A percentile compares a stretch with the other conserved stretches of the same genome.
phyloP scores from a whole-genome alignment of 768 basidiomycete species.

The Russula lepida region DNA sequence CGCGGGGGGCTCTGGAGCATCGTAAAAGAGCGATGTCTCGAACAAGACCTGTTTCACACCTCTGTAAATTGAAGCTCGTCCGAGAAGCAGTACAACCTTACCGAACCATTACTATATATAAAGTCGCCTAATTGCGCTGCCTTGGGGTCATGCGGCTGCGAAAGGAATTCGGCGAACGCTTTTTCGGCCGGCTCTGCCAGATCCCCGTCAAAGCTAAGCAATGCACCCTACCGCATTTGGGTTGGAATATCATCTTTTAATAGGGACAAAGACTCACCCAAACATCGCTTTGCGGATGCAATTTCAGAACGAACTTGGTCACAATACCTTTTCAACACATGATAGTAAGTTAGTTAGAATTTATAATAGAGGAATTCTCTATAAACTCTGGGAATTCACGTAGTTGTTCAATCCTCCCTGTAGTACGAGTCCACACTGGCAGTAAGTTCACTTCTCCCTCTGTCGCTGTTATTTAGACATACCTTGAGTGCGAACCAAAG shows the following conservation, averaged over 20 bases:
- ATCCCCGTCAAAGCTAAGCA: neutral
- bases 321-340: slow-evolving; percentile 6
- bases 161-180: neutral
- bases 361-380: too few species aligned
- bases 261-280: slow-evolving; percentile 2
- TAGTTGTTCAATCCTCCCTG: slow-evolving; percentile 15
- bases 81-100: slow-evolving; percentile 29
- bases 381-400: neutral
- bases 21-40: slow-evolving; percentile 39
- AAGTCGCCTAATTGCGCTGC: neutral
- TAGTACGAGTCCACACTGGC: neutral
- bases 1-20: slow-evolving; percentile 38
- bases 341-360: neutral
- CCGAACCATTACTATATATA: neutral
- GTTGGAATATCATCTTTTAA: neutral
- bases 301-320: slow-evolving; percentile 9
- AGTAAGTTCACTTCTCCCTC: neutral
- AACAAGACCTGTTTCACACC: neutral
- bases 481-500: slow-evolving; percentile 15
- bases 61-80: slow-evolving; percentile 23
- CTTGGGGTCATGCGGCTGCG: neutral
- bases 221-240: neutral
- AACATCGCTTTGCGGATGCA: slow-evolving; percentile 7
- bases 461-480: neutral
- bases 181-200: neutral